Evolutionary conservation across 805 yeast species (phyloP).

Genomic region (Candida coquimbonensis): DNA sequence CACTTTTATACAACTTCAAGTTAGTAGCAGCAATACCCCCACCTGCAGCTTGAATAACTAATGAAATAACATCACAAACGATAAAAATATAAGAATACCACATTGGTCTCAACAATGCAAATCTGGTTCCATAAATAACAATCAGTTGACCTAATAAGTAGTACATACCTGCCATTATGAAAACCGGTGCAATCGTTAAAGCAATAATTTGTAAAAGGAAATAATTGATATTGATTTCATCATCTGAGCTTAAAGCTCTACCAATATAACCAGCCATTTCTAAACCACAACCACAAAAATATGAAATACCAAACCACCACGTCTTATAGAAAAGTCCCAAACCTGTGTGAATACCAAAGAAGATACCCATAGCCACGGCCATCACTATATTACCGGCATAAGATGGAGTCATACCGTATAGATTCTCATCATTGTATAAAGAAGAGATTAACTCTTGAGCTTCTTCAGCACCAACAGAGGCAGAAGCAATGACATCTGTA

Average conservation of each 20-base stretch:
- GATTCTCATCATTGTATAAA: slow-evolving; percentile 6
- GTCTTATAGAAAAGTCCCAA: slow-evolving; percentile 43
- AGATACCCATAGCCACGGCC: slow-evolving; percentile 45
- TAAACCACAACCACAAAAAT: slow-evolving; percentile 46
- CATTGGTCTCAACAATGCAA: slow-evolving; percentile 48
- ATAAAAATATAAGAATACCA: slow-evolving; percentile 60
- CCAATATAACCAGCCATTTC: slow-evolving; percentile 68
- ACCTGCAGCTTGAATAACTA: slow-evolving; percentile 66
- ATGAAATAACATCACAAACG: slow-evolving; percentile 54
- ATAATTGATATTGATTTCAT: slow-evolving; percentile 28
- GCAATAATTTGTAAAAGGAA: slow-evolving; percentile 61
- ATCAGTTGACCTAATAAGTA: slow-evolving; percentile 60
- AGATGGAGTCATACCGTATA: slow-evolving; percentile 42
- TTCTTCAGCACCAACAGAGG: slow-evolving; percentile 4
- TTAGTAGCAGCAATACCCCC: slow-evolving; percentile 43
- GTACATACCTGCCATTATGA: slow-evolving; percentile 80
- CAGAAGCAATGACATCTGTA: slow-evolving; percentile 5
- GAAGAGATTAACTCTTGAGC: slow-evolving; percentile 6
- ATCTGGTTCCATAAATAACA: slow-evolving; percentile 51
- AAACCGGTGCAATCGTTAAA: slow-evolving; percentile 75
- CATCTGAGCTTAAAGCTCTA: slow-evolving; percentile 39
- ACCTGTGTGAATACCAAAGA: slow-evolving; percentile 34
- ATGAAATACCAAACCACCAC: slow-evolving; percentile 59
- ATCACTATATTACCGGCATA: slow-evolving; percentile 53
- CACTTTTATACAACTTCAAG: slow-evolving; percentile 23